Evolutionary conservation across 2,329 filamentous ascomycete genomes (phyloP), one percentile per base, ranked within the genome.

Genomic region (Albifimbria verrucaria): DNA sequence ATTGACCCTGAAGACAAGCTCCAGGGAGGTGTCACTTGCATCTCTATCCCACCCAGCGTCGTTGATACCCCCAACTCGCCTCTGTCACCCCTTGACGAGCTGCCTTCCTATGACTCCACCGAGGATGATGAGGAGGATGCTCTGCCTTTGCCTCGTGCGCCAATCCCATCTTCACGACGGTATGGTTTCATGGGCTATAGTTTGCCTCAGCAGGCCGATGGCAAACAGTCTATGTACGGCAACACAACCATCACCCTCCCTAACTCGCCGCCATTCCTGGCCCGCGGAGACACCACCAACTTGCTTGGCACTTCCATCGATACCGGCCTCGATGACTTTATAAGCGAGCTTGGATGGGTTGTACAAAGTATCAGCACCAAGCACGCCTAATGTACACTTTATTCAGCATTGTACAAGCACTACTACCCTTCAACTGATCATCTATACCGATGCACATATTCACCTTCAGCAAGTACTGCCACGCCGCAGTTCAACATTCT

Each of bases 321-420:
- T 47, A 64, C 67, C 4, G 70, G 68, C 21, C 59, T 76, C 5
- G 72, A 75, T 46, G 70, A 75, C 52, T 72, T 76, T 56, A 68
- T 65, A 42, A 68, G 57, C 49, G 80, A 82, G 62, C 67, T 82
- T 55, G 72, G 76, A 51, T 82, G 79, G 78, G 77, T 82, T 64
- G 76, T 74, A 11, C 72, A 75, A 26, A 67, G 73, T 22, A 79
- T 82, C 56, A 68, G 69, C 49, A 67, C 61, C 24, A 71, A 68
- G 57, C 48, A 50, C 15, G 43, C 56, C 46, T 67, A 20, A 46
- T 12, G 15, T 39, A 24, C 17, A 23, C 39, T 22, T 47, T n/a
- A 41, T 18, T 49, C 39, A 18, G 25, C 49, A 49, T 24, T 39
- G 39, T 50, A 48, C 43, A 47, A 49, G 23, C 12, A 18, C 20